Evolutionary conservation across 2,329 filamentous ascomycete genomes (phyloP), one percentile per base, ranked within the genome.

Genomic region (Colletotrichum coccodes): DNA sequence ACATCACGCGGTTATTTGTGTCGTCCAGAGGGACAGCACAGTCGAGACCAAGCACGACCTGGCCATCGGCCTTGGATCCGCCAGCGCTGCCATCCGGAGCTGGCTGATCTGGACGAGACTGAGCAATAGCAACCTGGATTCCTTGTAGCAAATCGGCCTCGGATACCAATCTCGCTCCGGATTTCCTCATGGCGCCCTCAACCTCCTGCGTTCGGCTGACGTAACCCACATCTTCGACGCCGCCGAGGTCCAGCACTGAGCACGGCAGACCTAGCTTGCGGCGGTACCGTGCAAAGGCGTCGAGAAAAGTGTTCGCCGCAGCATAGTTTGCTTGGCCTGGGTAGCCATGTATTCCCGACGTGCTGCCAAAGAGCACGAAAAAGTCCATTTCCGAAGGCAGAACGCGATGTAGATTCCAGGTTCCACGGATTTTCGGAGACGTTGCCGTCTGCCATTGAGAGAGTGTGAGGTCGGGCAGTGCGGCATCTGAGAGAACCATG

Each of bases 291-390:
- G 75, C 77, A 26, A 85, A 78, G 5, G 77, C 73, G 42, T 83
- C 79, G n/a, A 82, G 72, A 73, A 80, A 85, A 7, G 78, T 76
- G 71, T 82, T 84, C 21, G 78, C 80, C 1, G 79, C 78, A 3
- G 77, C 73, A 68, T 86, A 82, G 69, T 80, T 84, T 54, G 77
- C 76, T 67, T 84, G 82, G 0, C 75, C 77, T 1, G 73, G 68
- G 16, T 77, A 75, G 12, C 79, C 81, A 5, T 80, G 68, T 6
- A 79, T 70, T 18, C 76, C 77, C 0, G 74, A 74, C 8, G 79
- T 70, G 4, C 81, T 84, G 11, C 73, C 75, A 32, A 77, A 73
- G 28, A 79, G 62, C 21, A 77, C 64, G 50, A 84, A 82, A 71
- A 85, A 82, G 66, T 81, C 78, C 1, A 81, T 70, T 30, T 7